Evolutionary conservation across 148 eudicot species (phyloP).

Genomic region (Arbutus unedo): DNA sequence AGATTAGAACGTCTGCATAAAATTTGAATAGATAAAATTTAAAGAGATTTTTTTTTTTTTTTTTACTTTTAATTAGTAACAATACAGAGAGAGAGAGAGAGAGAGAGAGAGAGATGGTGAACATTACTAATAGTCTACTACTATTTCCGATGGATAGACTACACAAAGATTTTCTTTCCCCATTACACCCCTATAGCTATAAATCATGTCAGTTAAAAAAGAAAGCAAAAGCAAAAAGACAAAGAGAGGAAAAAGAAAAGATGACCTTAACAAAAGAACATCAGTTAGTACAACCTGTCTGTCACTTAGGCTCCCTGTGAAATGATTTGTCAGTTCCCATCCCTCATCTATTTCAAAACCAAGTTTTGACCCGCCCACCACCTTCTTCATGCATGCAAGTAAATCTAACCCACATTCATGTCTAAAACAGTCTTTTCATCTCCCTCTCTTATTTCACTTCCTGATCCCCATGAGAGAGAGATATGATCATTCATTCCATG

Average conservation of each 20-base stretch:
- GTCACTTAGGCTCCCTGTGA: slow-evolving; percentile 9
- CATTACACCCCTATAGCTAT: slow-evolving; percentile 13
- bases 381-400: background rate
- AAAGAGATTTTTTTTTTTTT: too few species aligned
- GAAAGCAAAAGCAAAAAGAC: slow-evolving; percentile 7
- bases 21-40: too few species aligned
- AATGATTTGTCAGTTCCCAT: slow-evolving; percentile 37
- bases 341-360: slow-evolving; percentile 6
- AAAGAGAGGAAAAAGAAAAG: background rate
- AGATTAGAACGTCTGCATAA: too few species aligned
- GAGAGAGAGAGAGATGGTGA: background rate
- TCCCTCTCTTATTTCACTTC: slow-evolving; percentile 15
- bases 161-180: slow-evolving; percentile 11
- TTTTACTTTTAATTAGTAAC: background rate
- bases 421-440: background rate
- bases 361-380: background rate
- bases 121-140: background rate
- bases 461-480: background rate
- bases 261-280: slow-evolving; percentile 12
- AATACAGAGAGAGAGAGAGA: background rate
- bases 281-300: slow-evolving; percentile 25
- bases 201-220: slow-evolving; percentile 18
- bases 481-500: slow-evolving; percentile 43
- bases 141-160: background rate
- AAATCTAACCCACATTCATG: background rate